Percentiles rank a stretch among this genome's conserved stretches.
These are phyloP conservation scores for Senecio squalidus DNA, from an alignment of 140 eudicot genomes.

Conservation along the genomic window DNA sequence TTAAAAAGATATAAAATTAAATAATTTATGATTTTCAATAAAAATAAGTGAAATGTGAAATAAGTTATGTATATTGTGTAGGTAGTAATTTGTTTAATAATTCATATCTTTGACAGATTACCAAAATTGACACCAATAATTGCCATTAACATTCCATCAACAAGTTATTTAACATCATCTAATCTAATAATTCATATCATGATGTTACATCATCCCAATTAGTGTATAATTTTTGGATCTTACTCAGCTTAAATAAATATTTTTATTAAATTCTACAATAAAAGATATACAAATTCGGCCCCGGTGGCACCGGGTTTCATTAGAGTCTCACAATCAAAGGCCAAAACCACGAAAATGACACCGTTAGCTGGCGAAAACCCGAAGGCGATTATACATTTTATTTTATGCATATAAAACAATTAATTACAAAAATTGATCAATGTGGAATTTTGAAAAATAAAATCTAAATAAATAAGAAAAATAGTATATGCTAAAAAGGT, in stretches of 20 bases:
- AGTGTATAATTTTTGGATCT: not conserved
- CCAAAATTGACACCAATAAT: slow-evolving; percentile 14
- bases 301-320: not conserved
- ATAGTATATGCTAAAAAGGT: slow-evolving; percentile 27
- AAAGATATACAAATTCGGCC: too few species aligned
- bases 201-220: slow-evolving; percentile 14
- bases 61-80: too few species aligned
- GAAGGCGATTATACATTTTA: not conserved
- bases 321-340: slow-evolving; percentile 1
- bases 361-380: slow-evolving; percentile 10
- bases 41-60: too few species aligned
- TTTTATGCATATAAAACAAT: slow-evolving; percentile 14
- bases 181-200: not conserved
- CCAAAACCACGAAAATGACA: not conserved
- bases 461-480: slow-evolving; percentile 8
- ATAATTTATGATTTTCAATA: too few species aligned
- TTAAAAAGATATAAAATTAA: too few species aligned
- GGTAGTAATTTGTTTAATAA: too few species aligned
- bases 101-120: not conserved
- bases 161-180: slow-evolving; percentile 10
- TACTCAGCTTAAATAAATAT: not conserved
- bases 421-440: slow-evolving; percentile 30
- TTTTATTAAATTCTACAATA: too few species aligned
- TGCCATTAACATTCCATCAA: slow-evolving; percentile 29
- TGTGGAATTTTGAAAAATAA: slow-evolving; percentile 6